Base-by-base conservation (phyloP, 805 yeast species). In the Cephaloascus albidus region DNA sequence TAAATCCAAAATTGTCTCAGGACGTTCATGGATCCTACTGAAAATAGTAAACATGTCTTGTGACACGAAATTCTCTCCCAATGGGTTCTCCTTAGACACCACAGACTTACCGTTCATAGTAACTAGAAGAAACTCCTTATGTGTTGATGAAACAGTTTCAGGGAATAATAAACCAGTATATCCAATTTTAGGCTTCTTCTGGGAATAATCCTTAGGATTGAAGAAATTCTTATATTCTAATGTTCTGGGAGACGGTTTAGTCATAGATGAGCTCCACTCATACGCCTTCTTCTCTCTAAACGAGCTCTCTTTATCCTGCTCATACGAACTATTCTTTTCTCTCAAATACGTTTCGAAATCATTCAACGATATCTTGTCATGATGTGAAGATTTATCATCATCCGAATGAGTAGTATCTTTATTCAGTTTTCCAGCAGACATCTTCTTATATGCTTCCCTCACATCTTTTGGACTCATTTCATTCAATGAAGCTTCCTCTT, bases 211-310 rank as follows among this genome's bases (percentile, higher is more conserved):
- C 31, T 66, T 47, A 3, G 78, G 75, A n/a, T 69, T 61, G 51
- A 73, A 73, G 43, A 71, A 72, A 39, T 66, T 67, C 5, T 57
- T 51, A 14, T 57, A 48, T 36, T 62, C 71, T 12, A 76, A 45
- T 0, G 74, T 55, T 35, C 70, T 52, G 4, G 68, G 60, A n/a
- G 59, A 48, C 10, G 42, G 39, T 15, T 55, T 49, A 32, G 49
- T 46, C 46, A 60, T 55, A 33, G 62, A 56, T 30, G 48, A 60
- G 33, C 74, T 64, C 73, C 76, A 74, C 39, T 76, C 81, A 43
- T 60, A 75, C 0, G 81, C 78, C 33, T 65, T 63, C 31, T 60
- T 50, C 36, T 70, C 71, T 30, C 77, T 65, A 48, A 73, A 74
- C 33, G 60, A 49, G 31, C 60, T 60, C 41, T 73, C 74, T 30